These are phyloP conservation scores for Euclidium syriacum DNA, from an alignment of 345 rosid species.

Conservation along the genomic window DNA sequence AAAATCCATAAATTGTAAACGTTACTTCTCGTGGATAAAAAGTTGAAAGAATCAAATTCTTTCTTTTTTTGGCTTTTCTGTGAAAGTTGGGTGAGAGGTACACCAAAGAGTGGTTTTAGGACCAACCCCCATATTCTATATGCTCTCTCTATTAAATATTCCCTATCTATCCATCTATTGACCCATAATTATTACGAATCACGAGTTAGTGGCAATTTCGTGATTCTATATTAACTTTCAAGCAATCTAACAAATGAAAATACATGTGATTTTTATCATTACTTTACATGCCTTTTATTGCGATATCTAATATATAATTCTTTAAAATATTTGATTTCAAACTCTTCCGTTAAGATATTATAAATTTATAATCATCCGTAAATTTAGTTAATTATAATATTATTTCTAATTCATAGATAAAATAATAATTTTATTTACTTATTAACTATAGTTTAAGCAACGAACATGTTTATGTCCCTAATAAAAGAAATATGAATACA, in stretches of 20 bases:
- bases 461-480: no score
- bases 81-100: conserved; percentile 22
- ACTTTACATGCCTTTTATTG: not conserved
- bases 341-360: not conserved
- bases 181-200: conserved; percentile 18
- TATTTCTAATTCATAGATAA: no score
- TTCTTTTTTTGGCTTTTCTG: conserved; percentile 14
- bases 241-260: conserved; percentile 5
- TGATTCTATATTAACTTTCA: conserved; percentile 6
- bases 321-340: not conserved
- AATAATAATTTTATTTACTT: no score
- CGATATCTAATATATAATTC: no score
- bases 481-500: no score
- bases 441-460: no score
- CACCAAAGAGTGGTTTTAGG: conserved; percentile 20
- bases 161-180: conserved; percentile 14
- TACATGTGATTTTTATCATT: conserved; percentile 26
- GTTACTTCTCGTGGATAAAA: conserved; percentile 18
- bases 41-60: conserved; percentile 25
- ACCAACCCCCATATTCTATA: not conserved
- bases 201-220: conserved; percentile 3
- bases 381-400: no score
- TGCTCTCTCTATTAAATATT: conserved; percentile 4
- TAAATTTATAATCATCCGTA: no score
- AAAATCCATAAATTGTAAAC: not conserved